Base-by-base conservation (phyloP, 192 early-diverging fungal species). In the Podochytrium sp. region DNA sequence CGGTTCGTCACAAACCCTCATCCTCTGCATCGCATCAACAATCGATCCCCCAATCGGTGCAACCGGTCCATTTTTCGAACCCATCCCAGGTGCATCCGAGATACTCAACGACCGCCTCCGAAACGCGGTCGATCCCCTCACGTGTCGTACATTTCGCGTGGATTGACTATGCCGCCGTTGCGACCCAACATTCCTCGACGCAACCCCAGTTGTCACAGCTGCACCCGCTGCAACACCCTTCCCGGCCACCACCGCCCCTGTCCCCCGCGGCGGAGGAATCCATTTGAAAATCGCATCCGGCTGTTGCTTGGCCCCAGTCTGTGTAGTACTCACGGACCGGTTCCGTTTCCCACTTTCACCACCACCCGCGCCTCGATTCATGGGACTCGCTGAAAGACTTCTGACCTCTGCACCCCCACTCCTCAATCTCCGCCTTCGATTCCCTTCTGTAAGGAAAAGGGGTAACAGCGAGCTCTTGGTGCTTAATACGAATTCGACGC, bases 401-500 rank as follows among this genome's bases (percentile, higher is more conserved):
- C 41, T 25, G 37, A 25, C 40, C 12, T 12, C 29, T 42, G 25
- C 53, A 18, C 14, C 29, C 42, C 27, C 41, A 43, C 42, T 7
- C 55, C 14, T 10, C 16, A 57, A 27, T 10, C 7, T 57, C 55
- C 10, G 55, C 55, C 16, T 5, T 29, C 6, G n/a, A 7, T 55
- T 23, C 52, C 30, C 52, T 23, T 10, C 52, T 55, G 52, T 52
- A 38, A 71, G 43, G 60, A 71, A 71, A 16, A 51, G 20, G 27
- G 69, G 69, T 23, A 71, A 33, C 38, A 7, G 16, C 1, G 57
- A 34, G 30, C 56, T 34, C 37, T 70, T 57, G 20, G 52, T 33
- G 37, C 60, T 59, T 23, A 71, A 34, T 14, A 71, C 69, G 40
- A 71, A 71, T 39, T 71, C 69, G 34, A 71, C 69, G 29, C 43